Conservation (phyloP, 352 stramenopile species). For the Phytophthora agathidicida region DNA sequence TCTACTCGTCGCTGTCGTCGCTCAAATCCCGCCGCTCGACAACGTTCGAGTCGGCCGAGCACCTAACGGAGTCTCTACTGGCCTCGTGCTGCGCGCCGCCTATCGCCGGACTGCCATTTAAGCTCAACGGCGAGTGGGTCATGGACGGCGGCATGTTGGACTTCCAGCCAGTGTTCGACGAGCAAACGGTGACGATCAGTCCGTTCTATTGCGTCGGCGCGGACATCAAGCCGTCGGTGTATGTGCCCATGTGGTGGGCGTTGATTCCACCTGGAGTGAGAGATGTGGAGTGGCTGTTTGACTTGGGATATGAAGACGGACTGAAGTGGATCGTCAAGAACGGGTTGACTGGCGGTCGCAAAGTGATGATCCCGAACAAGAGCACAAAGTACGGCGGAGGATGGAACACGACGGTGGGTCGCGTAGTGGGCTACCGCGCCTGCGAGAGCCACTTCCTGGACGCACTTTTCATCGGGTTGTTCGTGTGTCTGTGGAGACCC, state of each 20-base stretch:
- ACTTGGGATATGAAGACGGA: conserved; percentile 84
- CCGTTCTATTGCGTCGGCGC: conserved; percentile 89
- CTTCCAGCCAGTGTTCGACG: conserved; percentile 82
- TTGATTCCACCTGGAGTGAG: conserved; percentile 67
- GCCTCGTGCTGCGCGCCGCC: conserved; percentile 83
- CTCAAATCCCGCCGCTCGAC: conserved; percentile 71
- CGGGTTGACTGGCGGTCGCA: conserved; percentile 32
- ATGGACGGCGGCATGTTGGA: conserved; percentile 87
- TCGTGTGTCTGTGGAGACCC: conserved; percentile 82
- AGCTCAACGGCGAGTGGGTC: conserved; percentile 84
- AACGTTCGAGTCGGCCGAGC: conserved; percentile 65
- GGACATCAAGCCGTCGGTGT: conserved; percentile 91
- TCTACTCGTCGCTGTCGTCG: conserved; percentile 80
- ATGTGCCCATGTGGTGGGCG: conserved; percentile 90
- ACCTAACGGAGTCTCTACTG: conserved; percentile 69
- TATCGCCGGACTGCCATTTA: conserved; percentile 85
- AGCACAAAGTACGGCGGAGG: conserved; percentile 55
- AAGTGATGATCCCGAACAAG: conserved; percentile 62
- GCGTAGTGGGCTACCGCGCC: conserved; percentile 75
- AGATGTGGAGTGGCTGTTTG: conserved; percentile 86
- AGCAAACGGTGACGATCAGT: conserved; percentile 78
- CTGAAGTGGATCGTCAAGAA: conserved; percentile 70
- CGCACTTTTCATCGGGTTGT: conserved; percentile 72
- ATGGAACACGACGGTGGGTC: conserved; percentile 77
- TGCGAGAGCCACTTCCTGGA: conserved; percentile 76